Percentiles rank a stretch among this genome's conserved stretches.
phyloP scores from a whole-genome alignment of 805 yeast species.

The Yarrowia sp. region DNA sequence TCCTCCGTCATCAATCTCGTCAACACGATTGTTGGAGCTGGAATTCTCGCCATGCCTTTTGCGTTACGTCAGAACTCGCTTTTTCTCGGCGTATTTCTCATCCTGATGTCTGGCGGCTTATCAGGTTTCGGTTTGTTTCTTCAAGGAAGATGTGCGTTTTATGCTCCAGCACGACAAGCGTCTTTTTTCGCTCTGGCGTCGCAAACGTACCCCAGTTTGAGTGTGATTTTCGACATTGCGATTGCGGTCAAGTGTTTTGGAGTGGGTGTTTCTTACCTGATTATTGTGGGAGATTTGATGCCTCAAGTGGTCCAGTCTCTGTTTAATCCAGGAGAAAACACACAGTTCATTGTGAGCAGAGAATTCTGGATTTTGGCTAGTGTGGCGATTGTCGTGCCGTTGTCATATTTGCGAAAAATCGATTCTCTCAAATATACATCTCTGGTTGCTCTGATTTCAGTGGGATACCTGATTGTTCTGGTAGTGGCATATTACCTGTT shows the following conservation, averaged over 20 bases:
- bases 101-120: conserved; percentile 59
- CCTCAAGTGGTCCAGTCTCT: conserved; percentile 47
- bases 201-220: conserved; percentile 65
- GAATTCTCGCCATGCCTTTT: conserved; percentile 71
- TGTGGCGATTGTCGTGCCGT: conserved; percentile 51
- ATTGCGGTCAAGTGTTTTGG: conserved; percentile 79
- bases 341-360: conserved; percentile 36
- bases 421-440: conserved; percentile 87
- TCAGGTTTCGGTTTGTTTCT: conserved; percentile 66
- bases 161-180: conserved; percentile 58
- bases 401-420: conserved; percentile 70
- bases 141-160: conserved; percentile 57
- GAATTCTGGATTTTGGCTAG: conserved; percentile 49
- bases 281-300: conserved; percentile 72
- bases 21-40: conserved; percentile 77
- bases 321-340: conserved; percentile 28
- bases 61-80: conserved; percentile 66
- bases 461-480: conserved; percentile 68
- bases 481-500: conserved; percentile 68
- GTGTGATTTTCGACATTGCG: conserved; percentile 67
- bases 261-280: conserved; percentile 70
- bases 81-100: conserved; percentile 52
- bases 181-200: conserved; percentile 67
- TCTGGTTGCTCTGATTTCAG: conserved; percentile 75
- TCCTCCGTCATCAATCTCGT: conserved; percentile 63